Evolutionary conservation across 768 basidiomycete genomes (phyloP).

Genomic region (Calvatia gigantea): DNA sequence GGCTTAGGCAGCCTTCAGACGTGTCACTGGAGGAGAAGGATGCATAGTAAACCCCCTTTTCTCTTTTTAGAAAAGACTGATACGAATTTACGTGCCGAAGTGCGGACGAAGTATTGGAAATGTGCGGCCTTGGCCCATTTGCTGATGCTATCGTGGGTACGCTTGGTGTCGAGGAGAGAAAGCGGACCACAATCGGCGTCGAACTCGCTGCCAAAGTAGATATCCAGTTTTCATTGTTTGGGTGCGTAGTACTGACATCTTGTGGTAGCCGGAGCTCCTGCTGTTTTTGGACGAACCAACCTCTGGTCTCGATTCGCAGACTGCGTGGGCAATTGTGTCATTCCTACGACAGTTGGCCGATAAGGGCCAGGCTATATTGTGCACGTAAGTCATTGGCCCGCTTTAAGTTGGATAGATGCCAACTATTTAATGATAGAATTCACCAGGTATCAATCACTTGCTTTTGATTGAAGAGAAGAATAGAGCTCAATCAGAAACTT

Average conservation of each 20-base stretch:
- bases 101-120: conserved; percentile 47
- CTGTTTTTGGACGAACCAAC: conserved; percentile 91
- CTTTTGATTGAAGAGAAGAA: neutral
- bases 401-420: neutral
- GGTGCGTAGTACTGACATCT: neutral
- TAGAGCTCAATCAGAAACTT: neutral
- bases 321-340: conserved; percentile 76
- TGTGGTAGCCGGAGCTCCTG: conserved; percentile 61
- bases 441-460: conserved; percentile 31
- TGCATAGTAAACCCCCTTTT: conserved; percentile 56
- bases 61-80: neutral
- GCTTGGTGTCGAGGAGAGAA: conserved; percentile 68
- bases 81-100: conserved; percentile 23
- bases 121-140: conserved; percentile 60
- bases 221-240: neutral
- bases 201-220: conserved; percentile 84
- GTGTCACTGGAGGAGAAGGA: conserved; percentile 71
- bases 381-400: conserved; percentile 56
- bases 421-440: conserved; percentile 27
- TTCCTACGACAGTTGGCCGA: conserved; percentile 77
- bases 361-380: conserved; percentile 85
- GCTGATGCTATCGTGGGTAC: conserved; percentile 67
- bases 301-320: conserved; percentile 83
- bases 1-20: conserved; percentile 66
- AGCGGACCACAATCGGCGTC: conserved; percentile 83